Evolutionary conservation across 1,284 basidiomycete species (phyloP), one percentile per base, ranked within the genome.

Genomic region (Puccinia coronata): DNA sequence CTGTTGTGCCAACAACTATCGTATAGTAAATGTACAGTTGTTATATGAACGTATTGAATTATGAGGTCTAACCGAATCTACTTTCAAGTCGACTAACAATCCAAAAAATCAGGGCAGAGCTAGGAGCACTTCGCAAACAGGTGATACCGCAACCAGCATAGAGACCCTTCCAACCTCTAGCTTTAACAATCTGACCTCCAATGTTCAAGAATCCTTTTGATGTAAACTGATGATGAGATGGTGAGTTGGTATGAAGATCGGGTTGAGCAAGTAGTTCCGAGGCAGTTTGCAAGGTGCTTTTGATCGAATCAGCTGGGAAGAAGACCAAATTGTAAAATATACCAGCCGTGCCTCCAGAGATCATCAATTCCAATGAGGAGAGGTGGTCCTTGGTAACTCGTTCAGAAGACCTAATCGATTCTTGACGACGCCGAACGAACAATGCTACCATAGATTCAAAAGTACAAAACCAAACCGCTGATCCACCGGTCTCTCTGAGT

Each of bases 91-190:
- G 83, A 59, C 82, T 83, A 53, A 85, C 96, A 83, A 96, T 92
- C 84, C 93, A 87, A 86, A 97, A 98, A 82, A 98, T 95, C 82
- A 97, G 89, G 2, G 92, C 95, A 85, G 93, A 95, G 84, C 92
- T 94, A 0, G 96, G 96, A 75, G 95, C 91, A 0, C 93, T 92
- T 79, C 95, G 88, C 39, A 92, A 90, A 63, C 95, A 92, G 0
- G 96, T 98, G 84, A 98, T 91, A 8, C 94, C 96, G 86, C 95
- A 95, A 0, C n/a, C 96, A 18, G 95, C 93, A 87, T 99, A 99
- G 82, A 99, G 87, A 0, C 96, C 96, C 72, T 88, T 89, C 11
- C 98, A 83, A 0, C 96, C 96, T 84, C 93, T 90, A 20, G 89
- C 90, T 41, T 84, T 87, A 84, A 92, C 97, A 88, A 98, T 92